Percentiles rank a stretch among this genome's conserved stretches.
Evolutionary conservation across 768 basidiomycete species (phyloP).

Genomic region (Asterophora parasitica): DNA sequence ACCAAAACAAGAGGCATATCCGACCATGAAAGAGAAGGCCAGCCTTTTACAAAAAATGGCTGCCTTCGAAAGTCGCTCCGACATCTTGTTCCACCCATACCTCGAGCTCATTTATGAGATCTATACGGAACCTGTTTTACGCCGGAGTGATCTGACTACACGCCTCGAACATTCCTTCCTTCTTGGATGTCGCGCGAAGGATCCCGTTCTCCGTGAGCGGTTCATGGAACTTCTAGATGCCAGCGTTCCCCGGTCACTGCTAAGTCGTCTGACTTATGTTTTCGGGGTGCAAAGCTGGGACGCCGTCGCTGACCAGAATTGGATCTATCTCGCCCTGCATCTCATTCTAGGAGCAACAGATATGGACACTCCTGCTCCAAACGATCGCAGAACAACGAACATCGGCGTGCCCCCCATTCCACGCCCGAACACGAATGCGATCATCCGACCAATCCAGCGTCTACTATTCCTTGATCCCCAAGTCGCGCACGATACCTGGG

Average conservation of each 20-base stretch:
- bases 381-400: conserved; percentile 37
- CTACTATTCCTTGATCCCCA: conserved; percentile 77
- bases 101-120: conserved; percentile 90
- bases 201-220: conserved; percentile 68
- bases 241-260: conserved; percentile 80
- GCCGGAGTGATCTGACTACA: conserved; percentile 90
- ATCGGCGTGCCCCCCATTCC: conserved; percentile 29
- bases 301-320: conserved; percentile 83
- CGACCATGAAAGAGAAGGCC: conserved; percentile 95
- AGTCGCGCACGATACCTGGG: conserved; percentile 80
- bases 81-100: conserved; percentile 77
- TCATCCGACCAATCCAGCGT: conserved; percentile 77
- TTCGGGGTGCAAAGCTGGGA: conserved; percentile 96
- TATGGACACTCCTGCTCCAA: conserved; percentile 31
- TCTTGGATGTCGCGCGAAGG: conserved; percentile 82
- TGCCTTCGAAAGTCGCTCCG: conserved; percentile 72
- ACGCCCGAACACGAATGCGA: conserved; percentile 42
- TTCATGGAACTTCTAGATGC: conserved; percentile 90
- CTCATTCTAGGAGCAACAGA: conserved; percentile 70
- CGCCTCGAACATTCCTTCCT: conserved; percentile 92
- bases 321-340: conserved; percentile 89
- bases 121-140: conserved; percentile 80
- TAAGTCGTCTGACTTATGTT: conserved; percentile 81
- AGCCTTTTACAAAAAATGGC: conserved; percentile 85
- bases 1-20: conserved; percentile 77